Evolutionary conservation across 1,284 basidiomycete species (phyloP).

Genomic region (Lignosus rhinocerotis): DNA sequence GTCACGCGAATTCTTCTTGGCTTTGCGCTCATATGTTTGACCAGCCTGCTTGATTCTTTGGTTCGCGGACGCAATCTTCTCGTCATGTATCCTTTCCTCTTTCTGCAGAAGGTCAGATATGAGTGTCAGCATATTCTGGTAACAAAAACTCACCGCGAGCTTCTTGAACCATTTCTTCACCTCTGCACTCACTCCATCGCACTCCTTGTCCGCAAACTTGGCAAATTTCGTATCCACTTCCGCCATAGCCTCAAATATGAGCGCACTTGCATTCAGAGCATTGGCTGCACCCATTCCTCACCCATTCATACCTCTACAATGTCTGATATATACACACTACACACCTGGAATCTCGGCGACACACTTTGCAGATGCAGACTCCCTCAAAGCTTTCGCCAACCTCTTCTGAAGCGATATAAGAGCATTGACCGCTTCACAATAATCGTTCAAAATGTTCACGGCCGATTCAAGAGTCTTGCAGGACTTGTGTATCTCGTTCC

Average conservation of each 20-base stretch:
- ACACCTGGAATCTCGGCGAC: slow-evolving; percentile 63
- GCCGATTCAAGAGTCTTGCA: slow-evolving; percentile 74
- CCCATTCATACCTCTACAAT: background rate
- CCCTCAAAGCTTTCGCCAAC: slow-evolving; percentile 65
- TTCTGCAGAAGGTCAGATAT: slow-evolving; percentile 46
- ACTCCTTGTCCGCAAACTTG: slow-evolving; percentile 75
- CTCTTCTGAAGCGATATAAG: slow-evolving; percentile 73
- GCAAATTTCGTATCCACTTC: slow-evolving; percentile 74
- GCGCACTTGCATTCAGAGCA: slow-evolving; percentile 61
- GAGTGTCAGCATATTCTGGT: background rate
- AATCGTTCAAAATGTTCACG: slow-evolving; percentile 67
- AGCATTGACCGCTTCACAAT: slow-evolving; percentile 65
- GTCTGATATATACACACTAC: background rate
- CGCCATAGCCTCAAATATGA: slow-evolving; percentile 64
- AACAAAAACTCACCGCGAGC: slow-evolving; percentile 53
- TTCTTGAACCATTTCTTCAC: slow-evolving; percentile 85
- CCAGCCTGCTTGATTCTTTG: slow-evolving; percentile 76
- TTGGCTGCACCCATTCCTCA: slow-evolving; percentile 47
- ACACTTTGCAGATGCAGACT: slow-evolving; percentile 60
- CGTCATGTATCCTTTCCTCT: slow-evolving; percentile 77
- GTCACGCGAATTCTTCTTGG: slow-evolving; percentile 70
- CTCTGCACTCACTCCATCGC: slow-evolving; percentile 60
- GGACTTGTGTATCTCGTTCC: slow-evolving; percentile 73
- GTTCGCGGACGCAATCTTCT: slow-evolving; percentile 66
- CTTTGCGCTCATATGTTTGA: slow-evolving; percentile 73